Conservation (phyloP, 2,329 filamentous ascomycete species). For the Colletotrichum gloeosporioides region DNA sequence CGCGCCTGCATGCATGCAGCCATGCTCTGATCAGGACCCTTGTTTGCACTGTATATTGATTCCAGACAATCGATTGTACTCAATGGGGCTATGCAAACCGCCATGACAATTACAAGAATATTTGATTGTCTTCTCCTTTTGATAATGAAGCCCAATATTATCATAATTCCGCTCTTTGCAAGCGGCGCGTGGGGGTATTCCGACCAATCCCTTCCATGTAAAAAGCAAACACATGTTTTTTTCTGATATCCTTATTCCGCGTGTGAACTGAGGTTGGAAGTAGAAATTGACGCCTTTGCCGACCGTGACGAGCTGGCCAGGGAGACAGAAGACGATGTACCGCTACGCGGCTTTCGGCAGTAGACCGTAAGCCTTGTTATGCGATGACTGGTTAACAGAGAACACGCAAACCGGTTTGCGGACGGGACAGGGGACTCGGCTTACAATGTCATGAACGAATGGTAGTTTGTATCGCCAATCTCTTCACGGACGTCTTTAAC, state of each 20-base stretch:
- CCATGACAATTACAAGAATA: background rate
- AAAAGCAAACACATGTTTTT: background rate
- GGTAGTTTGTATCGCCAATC: constrained; percentile 37
- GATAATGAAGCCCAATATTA: background rate
- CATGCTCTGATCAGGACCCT: background rate
- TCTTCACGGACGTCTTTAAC: constrained; percentile 36
- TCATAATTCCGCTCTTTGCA: background rate
- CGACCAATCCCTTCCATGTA: background rate
- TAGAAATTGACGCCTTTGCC: background rate
- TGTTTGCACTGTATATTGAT: background rate
- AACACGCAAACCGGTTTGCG: constrained; percentile 28
- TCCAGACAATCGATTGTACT: background rate
- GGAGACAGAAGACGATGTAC: constrained; percentile 23
- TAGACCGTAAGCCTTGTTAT: constrained; percentile 34
- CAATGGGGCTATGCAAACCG: background rate
- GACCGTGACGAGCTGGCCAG: constrained; percentile 11
- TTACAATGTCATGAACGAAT: constrained; percentile 44
- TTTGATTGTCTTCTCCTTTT: background rate
- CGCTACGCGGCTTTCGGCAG: constrained; percentile 30
- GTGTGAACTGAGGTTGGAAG: constrained; percentile 1
- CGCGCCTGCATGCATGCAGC: background rate
- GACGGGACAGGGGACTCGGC: constrained; percentile 15
- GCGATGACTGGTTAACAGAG: constrained; percentile 26
- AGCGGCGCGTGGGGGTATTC: background rate
- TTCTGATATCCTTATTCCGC: background rate